A percentile compares a stretch with the other conserved stretches of the same genome.
phyloP scores from a whole-genome alignment of 1,284 basidiomycete genomes.

The Prillingera fragicola region DNA sequence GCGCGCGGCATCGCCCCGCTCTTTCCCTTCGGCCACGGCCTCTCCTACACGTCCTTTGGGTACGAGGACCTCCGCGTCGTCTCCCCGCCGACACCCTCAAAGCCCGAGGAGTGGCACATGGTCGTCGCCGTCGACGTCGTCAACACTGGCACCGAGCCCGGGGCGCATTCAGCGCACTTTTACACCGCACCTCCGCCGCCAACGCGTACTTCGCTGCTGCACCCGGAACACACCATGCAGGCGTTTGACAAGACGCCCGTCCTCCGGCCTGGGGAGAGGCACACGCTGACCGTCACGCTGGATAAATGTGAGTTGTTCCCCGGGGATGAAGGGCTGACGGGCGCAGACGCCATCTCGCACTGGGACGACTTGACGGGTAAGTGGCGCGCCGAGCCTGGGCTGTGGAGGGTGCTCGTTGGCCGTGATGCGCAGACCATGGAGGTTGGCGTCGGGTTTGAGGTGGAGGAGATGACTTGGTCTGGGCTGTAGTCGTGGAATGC shows the following conservation, averaged over 20 bases:
- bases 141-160: constrained; percentile 39
- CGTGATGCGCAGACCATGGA: constrained; percentile 21
- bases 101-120: constrained; percentile 17
- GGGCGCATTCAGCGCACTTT: constrained; percentile 39
- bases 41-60: constrained; percentile 73
- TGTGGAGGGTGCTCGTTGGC: constrained; percentile 31
- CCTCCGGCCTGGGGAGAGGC: constrained; percentile 26
- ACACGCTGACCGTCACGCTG: constrained; percentile 27
- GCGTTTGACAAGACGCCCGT: constrained; percentile 31
- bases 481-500: neutral
- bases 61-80: constrained; percentile 35
- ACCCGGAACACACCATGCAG: constrained; percentile 32
- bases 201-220: constrained; percentile 23
- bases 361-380: constrained; percentile 37
- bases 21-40: constrained; percentile 73
- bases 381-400: constrained; percentile 33
- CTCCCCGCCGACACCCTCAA: constrained; percentile 21
- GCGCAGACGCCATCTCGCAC: constrained; percentile 40
- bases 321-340: neutral
- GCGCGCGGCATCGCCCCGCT: constrained; percentile 60
- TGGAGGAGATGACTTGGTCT: constrained; percentile 10
- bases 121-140: constrained; percentile 32
- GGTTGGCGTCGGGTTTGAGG: constrained; percentile 20
- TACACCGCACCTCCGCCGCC: constrained; percentile 30
- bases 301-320: constrained; percentile 37